phyloP scores from a whole-genome alignment of 352 stramenopile genomes.

The Globisporangium recalcitrans region DNA sequence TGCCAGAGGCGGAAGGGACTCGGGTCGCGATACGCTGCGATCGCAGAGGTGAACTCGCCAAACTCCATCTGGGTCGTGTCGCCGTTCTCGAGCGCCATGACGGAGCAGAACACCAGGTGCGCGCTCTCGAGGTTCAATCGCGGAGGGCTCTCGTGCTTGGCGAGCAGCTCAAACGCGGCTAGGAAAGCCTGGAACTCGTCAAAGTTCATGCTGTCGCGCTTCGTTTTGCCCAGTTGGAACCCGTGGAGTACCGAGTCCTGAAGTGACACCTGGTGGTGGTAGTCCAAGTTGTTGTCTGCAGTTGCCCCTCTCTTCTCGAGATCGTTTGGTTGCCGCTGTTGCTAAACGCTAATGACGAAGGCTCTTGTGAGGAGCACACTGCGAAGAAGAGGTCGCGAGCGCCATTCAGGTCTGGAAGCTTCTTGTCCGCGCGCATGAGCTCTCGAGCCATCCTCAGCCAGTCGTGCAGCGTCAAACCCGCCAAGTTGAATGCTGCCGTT shows the following conservation, averaged over 20 bases:
- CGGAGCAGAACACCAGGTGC: conserved; percentile 34
- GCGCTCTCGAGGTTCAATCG: conserved; percentile 12
- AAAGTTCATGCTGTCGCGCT: conserved; percentile 50
- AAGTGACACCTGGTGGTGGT: not conserved
- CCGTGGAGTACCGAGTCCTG: conserved; percentile 4
- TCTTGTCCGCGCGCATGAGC: conserved; percentile 24
- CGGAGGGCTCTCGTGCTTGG: not conserved
- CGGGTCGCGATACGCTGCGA: conserved; percentile 37
- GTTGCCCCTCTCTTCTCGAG: not conserved
- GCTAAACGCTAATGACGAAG: not conserved
- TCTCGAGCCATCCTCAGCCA: conserved; percentile 34
- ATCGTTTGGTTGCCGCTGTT: not conserved
- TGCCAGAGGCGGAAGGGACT: conserved; percentile 49
- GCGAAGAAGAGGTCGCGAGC: conserved; percentile 8
- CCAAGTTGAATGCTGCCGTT: conserved; percentile 22
- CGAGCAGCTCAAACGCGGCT: conserved; percentile 25
- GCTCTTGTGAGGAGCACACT: not conserved
- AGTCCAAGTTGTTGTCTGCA: not conserved
- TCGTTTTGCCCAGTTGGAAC: conserved; percentile 50
- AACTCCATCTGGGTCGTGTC: conserved; percentile 54
- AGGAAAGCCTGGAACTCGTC: conserved; percentile 42
- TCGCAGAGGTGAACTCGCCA: conserved; percentile 46
- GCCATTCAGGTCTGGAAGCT: conserved; percentile 13
- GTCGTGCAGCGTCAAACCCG: conserved; percentile 16
- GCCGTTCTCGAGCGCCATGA: conserved; percentile 50